A percentile compares a stretch with the other conserved stretches of the same genome.
Conservation (phyloP, 2,329 filamentous ascomycete species). For the Clonostachys chloroleuca region DNA sequence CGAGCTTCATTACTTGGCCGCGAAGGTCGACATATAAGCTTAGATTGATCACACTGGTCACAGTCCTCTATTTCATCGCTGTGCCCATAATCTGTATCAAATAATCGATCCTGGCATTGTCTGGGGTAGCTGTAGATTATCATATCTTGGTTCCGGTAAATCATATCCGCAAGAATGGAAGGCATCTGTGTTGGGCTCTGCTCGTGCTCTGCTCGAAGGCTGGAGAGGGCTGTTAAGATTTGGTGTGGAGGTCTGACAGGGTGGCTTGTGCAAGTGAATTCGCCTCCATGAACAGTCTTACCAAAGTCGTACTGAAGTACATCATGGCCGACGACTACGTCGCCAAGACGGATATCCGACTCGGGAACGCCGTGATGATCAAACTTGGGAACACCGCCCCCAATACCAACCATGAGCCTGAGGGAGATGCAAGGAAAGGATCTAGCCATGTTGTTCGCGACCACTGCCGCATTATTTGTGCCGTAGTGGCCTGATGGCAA, state of each 20-base stretch:
- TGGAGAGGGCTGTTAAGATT: constrained; percentile 3
- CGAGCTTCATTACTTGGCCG: background rate
- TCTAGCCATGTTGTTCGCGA: constrained; percentile 1
- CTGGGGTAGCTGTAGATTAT: background rate
- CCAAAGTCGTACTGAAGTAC: background rate
- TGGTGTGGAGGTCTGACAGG: background rate
- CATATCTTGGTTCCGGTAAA: background rate
- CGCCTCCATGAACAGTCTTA: background rate
- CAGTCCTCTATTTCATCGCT: background rate
- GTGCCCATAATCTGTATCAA: too few relatives aligned
- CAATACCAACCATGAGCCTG: constrained; percentile 1
- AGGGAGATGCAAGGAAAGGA: background rate
- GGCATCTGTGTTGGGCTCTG: background rate
- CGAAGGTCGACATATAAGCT: background rate
- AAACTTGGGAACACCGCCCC: background rate
- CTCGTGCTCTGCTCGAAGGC: background rate
- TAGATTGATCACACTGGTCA: constrained; percentile 1
- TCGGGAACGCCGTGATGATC: constrained; percentile 3
- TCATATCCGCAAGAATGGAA: background rate
- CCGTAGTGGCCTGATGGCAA: constrained; percentile 12
- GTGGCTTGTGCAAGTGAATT: background rate
- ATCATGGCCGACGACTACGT: background rate
- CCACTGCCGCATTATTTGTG: constrained; percentile 7
- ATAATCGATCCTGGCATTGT: too few relatives aligned
- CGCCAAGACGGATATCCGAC: background rate